Evolutionary conservation across 2,329 filamentous ascomycete genomes (phyloP).

Genomic region (Monosporascus sp.): DNA sequence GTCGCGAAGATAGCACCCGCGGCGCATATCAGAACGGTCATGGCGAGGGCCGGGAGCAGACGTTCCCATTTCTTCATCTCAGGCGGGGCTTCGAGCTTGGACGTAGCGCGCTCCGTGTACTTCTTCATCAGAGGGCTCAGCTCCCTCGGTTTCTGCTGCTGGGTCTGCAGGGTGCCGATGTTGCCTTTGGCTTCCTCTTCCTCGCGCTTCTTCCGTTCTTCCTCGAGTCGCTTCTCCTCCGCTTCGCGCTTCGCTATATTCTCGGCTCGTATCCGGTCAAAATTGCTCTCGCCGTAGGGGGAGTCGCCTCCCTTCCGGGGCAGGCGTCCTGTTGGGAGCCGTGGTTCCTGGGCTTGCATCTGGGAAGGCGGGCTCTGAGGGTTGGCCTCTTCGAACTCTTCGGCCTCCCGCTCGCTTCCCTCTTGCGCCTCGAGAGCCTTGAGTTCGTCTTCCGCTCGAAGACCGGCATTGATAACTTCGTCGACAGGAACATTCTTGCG

Average conservation of each 20-base stretch:
- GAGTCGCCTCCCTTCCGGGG: constrained; percentile 33
- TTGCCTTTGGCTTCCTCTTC: constrained; percentile 32
- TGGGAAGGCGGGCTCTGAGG: constrained; percentile 8
- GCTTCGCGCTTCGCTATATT: constrained; percentile 46
- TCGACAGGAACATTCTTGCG: constrained; percentile 51
- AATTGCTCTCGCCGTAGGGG: constrained; percentile 52
- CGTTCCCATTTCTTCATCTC: constrained; percentile 48
- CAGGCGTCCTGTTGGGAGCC: constrained; percentile 17
- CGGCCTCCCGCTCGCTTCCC: constrained; percentile 12
- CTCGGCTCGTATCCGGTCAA: constrained; percentile 52
- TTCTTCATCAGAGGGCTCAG: constrained; percentile 35
- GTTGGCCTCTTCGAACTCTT: constrained; percentile 11
- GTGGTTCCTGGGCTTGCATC: constrained; percentile 4
- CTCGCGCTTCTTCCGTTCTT: constrained; percentile 35
- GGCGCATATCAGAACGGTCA: constrained; percentile 40
- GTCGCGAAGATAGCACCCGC: constrained; percentile 38
- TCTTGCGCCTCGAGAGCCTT: constrained; percentile 40
- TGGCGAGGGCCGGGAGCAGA: constrained; percentile 47
- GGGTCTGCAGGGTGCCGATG: constrained; percentile 37
- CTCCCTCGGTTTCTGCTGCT: constrained; percentile 29
- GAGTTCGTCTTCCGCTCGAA: constrained; percentile 60
- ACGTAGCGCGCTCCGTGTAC: constrained; percentile 41
- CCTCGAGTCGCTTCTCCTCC: constrained; percentile 38
- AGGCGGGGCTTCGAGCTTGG: constrained; percentile 46
- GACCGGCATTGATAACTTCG: constrained; percentile 55